Conservation (phyloP, 805 yeast genomes). For the Sugiyamaella valdiviana region DNA sequence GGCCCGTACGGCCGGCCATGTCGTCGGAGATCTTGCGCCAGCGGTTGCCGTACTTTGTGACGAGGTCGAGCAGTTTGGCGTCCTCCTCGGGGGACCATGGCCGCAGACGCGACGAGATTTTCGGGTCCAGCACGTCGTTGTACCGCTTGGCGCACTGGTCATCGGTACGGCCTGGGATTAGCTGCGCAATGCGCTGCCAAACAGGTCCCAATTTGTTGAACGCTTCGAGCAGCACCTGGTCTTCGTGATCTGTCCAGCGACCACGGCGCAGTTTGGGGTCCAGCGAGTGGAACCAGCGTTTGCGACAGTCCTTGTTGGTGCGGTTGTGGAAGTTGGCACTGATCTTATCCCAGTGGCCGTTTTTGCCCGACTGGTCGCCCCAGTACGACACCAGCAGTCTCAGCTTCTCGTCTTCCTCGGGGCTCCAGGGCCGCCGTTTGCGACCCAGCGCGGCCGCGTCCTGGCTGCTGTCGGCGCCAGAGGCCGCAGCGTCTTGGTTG, state of each 20-base stretch:
- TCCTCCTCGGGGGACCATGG: slow-evolving; percentile 82
- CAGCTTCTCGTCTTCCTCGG: slow-evolving; percentile 62
- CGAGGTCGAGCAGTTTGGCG: slow-evolving; percentile 55
- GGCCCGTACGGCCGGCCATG: slow-evolving; percentile 74
- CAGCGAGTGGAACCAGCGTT: slow-evolving; percentile 79
- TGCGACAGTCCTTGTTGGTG: slow-evolving; percentile 75
- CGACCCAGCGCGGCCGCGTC: slow-evolving; percentile 2
- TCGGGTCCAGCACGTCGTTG: slow-evolving; percentile 81
- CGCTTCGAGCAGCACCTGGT: slow-evolving; percentile 55
- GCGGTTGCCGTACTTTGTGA: slow-evolving; percentile 70
- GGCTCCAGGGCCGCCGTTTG: slow-evolving; percentile 50
- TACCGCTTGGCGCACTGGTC: slow-evolving; percentile 93
- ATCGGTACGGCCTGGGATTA: slow-evolving; percentile 79
- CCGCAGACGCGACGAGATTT: slow-evolving; percentile 65
- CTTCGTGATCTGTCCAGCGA: slow-evolving; percentile 81
- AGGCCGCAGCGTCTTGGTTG: background rate
- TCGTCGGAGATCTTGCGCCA: slow-evolving; percentile 77
- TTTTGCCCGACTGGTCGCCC: slow-evolving; percentile 43
- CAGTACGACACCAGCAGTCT: slow-evolving; percentile 34
- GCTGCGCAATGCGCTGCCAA: slow-evolving; percentile 78
- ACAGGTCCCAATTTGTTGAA: slow-evolving; percentile 65
- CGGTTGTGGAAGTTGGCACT: slow-evolving; percentile 37
- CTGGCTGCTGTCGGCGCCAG: background rate
- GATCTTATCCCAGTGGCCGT: slow-evolving; percentile 39
- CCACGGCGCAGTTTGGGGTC: slow-evolving; percentile 82